These are phyloP conservation scores for Sparassis latifolia DNA, from an alignment of 1,284 basidiomycete species.

Conservation along the genomic window DNA sequence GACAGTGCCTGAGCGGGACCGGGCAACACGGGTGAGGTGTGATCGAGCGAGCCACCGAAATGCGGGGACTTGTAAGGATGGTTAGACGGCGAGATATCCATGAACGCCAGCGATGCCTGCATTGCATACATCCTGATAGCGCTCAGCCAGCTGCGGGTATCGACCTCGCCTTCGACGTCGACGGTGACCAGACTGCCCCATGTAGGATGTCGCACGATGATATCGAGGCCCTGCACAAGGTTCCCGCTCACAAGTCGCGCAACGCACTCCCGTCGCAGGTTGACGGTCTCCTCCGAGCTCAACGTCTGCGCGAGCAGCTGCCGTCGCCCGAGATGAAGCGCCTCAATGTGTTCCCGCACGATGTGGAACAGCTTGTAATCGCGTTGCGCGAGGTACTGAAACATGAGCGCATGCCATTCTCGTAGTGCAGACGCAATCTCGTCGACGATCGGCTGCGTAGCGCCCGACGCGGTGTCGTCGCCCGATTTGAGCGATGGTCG, in stretches of 20 bases:
- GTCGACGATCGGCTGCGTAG: conserved; percentile 86
- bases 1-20: conserved; percentile 60
- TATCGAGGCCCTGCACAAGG: conserved; percentile 86
- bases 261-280: conserved; percentile 83
- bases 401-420: conserved; percentile 93
- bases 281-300: conserved; percentile 81
- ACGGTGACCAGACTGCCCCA: conserved; percentile 87
- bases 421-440: conserved; percentile 95
- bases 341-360: conserved; percentile 88
- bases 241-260: conserved; percentile 86
- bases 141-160: conserved; percentile 75
- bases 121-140: conserved; percentile 85
- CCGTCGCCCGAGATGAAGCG: conserved; percentile 81
- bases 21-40: conserved; percentile 33
- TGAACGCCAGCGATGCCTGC: conserved; percentile 80
- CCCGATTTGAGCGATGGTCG: conserved; percentile 90
- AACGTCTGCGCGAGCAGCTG: conserved; percentile 88
- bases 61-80: conserved; percentile 20
- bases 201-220: conserved; percentile 91
- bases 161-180: conserved; percentile 72
- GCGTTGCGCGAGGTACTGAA: conserved; percentile 81
- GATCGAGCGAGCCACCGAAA: conserved; percentile 26
- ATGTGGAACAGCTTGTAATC: conserved; percentile 88
- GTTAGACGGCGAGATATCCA: conserved; percentile 44
- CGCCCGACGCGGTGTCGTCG: conserved; percentile 83